A percentile compares a stretch with the other conserved stretches of the same genome.
Evolutionary conservation across 2,329 filamentous ascomycete genomes (phyloP).

Genomic region (Talaromyces sp.): DNA sequence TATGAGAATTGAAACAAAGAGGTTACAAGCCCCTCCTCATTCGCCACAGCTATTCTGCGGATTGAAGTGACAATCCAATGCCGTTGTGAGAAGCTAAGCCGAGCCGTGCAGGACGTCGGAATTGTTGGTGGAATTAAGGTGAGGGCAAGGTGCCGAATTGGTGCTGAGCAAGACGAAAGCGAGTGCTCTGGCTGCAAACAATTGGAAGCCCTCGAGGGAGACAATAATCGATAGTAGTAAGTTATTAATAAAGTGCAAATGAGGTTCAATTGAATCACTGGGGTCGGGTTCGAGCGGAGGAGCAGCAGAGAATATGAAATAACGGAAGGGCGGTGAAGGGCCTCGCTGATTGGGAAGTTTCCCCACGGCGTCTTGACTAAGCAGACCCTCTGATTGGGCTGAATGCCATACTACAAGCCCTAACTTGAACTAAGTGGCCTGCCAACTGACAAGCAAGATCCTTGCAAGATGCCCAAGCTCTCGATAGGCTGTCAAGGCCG

Average conservation of each 20-base stretch:
- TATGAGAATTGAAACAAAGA: background rate
- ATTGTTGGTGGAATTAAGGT: background rate
- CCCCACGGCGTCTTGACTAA: slow-evolving; percentile 4
- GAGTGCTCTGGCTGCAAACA: background rate
- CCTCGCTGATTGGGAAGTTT: slow-evolving; percentile 9
- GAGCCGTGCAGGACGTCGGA: background rate
- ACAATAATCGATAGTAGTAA: background rate
- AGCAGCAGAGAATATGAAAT: background rate
- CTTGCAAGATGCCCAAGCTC: background rate
- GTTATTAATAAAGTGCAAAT: background rate
- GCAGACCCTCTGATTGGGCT: background rate
- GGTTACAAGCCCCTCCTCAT: slow-evolving; percentile 7
- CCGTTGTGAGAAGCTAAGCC: background rate
- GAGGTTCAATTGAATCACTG: slow-evolving; percentile 2
- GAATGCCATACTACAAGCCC: background rate
- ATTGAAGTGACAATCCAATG: background rate
- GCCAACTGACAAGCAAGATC: slow-evolving; percentile 1
- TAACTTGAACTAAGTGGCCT: background rate
- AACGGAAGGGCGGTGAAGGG: slow-evolving; percentile 18
- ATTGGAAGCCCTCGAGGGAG: background rate
- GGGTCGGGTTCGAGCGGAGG: background rate
- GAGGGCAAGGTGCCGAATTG: background rate
- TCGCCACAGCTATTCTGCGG: background rate
- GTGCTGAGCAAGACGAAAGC: background rate
- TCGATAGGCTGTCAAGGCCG: background rate